Conservation (phyloP, 371 early-diverging fungal species). For the Mortierella sp. region DNA sequence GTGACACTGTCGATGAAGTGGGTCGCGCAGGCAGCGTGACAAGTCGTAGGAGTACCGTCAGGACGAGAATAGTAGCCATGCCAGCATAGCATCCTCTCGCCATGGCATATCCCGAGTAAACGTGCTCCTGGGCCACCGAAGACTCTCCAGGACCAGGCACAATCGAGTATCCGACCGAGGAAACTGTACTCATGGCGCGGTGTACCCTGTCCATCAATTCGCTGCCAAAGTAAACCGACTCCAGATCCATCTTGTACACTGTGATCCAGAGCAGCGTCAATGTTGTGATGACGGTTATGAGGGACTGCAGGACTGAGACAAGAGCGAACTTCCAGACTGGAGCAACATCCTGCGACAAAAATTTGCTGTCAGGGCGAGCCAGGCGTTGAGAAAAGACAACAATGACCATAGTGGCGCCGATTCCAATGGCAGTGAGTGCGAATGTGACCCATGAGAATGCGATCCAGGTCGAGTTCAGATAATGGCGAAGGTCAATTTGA, state of each 20-base stretch:
- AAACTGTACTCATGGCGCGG: slow-evolving; percentile 27
- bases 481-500: slow-evolving; percentile 63
- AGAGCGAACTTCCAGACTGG: slow-evolving; percentile 23
- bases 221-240: slow-evolving; percentile 35
- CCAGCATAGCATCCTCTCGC: slow-evolving; percentile 47
- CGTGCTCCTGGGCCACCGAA: background rate
- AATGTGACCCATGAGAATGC: slow-evolving; percentile 57
- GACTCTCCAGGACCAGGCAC: background rate
- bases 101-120: slow-evolving; percentile 41
- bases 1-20: background rate
- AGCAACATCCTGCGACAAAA: background rate
- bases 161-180: slow-evolving; percentile 27
- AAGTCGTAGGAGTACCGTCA: slow-evolving; percentile 54
- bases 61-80: slow-evolving; percentile 15
- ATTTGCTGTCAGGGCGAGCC: background rate
- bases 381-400: slow-evolving; percentile 5
- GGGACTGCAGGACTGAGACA: slow-evolving; percentile 18
- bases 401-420: slow-evolving; percentile 12
- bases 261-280: slow-evolving; percentile 39
- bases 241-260: slow-evolving; percentile 53
- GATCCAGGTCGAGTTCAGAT: slow-evolving; percentile 57
- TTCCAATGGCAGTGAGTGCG: slow-evolving; percentile 11
- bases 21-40: slow-evolving; percentile 12
- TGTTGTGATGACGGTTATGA: slow-evolving; percentile 8
- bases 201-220: slow-evolving; percentile 23